These are phyloP conservation scores for Athelia psychrophila DNA, from an alignment of 1,284 basidiomycete species.

Conservation along the genomic window DNA sequence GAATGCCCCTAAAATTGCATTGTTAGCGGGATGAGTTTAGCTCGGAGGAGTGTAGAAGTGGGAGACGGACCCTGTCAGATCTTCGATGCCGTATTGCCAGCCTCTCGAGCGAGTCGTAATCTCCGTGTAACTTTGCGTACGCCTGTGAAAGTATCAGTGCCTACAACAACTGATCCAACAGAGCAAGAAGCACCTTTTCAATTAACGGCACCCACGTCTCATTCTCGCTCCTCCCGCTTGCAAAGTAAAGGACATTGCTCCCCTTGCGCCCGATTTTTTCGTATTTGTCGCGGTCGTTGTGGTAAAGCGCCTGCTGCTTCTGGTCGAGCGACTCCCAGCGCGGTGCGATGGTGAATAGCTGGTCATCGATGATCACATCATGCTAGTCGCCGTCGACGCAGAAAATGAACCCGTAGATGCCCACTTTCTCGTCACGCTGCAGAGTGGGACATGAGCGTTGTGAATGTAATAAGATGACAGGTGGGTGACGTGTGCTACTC, in stretches of 20 bases:
- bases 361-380: constrained; percentile 32
- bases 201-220: constrained; percentile 24
- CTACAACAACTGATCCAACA: no score
- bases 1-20: background rate
- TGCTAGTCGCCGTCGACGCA: constrained; percentile 33
- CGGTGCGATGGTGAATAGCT: constrained; percentile 23
- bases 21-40: no score
- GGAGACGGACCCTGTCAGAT: no score
- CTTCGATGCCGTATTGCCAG: background rate
- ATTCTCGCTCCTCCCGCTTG: constrained; percentile 20
- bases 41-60: no score
- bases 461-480: background rate
- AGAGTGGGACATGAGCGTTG: background rate
- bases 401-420: constrained; percentile 38
- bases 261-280: constrained; percentile 22
- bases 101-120: background rate
- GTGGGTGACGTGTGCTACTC: constrained; percentile 6
- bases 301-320: constrained; percentile 19
- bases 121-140: background rate
- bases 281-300: constrained; percentile 23
- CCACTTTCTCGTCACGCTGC: constrained; percentile 32
- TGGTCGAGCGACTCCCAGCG: constrained; percentile 21
- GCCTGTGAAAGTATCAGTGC: no score
- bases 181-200: no score
- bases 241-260: constrained; percentile 25